phyloP scores from a whole-genome alignment of 23 red algal genomes.

The Gracilaria gracilis region DNA sequence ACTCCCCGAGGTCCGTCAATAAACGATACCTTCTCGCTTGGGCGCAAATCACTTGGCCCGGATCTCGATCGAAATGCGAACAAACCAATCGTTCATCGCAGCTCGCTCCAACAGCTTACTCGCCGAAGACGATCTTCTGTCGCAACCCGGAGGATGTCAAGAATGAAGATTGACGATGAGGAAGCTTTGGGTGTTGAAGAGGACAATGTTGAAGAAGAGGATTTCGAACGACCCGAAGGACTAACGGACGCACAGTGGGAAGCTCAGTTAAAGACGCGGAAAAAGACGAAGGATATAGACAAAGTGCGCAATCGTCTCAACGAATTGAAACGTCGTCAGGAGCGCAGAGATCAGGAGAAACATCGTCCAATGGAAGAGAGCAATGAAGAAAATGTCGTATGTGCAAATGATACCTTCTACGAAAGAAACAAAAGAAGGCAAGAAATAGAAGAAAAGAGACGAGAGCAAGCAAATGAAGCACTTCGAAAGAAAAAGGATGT shows the following conservation, averaged over 20 bases:
- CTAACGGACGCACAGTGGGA: constrained; percentile 11
- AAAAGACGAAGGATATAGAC: constrained; percentile 8
- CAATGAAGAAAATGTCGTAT: neutral
- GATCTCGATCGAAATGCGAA: constrained; percentile 9
- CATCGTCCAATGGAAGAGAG: constrained; percentile 10
- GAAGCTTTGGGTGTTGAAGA: neutral
- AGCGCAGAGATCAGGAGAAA: constrained; percentile 1
- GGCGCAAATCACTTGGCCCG: constrained; percentile 12
- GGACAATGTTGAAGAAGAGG: neutral
- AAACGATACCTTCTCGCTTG: constrained; percentile 40
- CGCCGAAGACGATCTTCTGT: neutral
- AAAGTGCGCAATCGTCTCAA: neutral
- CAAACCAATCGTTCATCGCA: neutral
- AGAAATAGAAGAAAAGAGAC: constrained; percentile 17
- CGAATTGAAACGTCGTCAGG: neutral
- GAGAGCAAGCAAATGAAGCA: constrained; percentile 14
- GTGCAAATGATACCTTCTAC: constrained; percentile 25
- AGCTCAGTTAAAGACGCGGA: neutral
- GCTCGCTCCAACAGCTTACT: neutral
- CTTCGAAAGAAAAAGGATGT: neutral
- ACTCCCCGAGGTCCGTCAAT: constrained; percentile 19
- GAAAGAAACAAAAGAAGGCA: constrained; percentile 21
- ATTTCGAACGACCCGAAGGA: neutral
- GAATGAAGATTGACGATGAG: neutral
- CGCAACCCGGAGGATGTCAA: neutral